Base-by-base conservation (phyloP, 2,329 filamentous ascomycete genomes). In the Colletotrichum lini region DNA sequence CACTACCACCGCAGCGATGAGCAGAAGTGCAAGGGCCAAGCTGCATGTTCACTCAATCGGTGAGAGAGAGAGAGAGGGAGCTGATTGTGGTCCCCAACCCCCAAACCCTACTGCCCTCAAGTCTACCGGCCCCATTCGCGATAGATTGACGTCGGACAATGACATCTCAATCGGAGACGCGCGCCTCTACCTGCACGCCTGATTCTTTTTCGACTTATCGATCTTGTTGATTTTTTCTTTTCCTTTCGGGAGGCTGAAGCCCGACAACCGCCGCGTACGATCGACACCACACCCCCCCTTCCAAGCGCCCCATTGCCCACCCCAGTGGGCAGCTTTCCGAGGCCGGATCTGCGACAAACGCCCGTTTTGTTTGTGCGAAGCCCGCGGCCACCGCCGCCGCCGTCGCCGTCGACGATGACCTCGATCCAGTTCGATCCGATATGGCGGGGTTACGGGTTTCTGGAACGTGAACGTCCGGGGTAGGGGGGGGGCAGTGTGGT, bases 131-230 rank as follows among this genome's bases (percentile, higher is more conserved):
- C 15, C 35, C 12, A 56, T 12, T 21, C 35, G 30, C 67, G 62
- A 70, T 61, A 60, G 61, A 70, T 70, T 52, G 42, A 56, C 38
- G 49, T 60, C 56, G 53, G 40, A 30, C 16, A 30, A 23, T 23
- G 62, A 5, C 8, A 49, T 66, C 15, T 66, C 54, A 70, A 70
- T 70, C 67, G 42, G 54, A 66, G 61, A 70, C 47, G 16, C 23
- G 23, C 50, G 4, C 52, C 12, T 8, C 9, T 2, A 2, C 35
- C 9, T 23, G n/a, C 30, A n/a, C 9, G 52, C 4, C 6, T 8
- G 5, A 15, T 9, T 18, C 35, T 21, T 50, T 44, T 44, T 40
- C 65, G 54, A 40, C 40, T 54, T 40, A 66, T 40, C 30, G 30
- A 30, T 30, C 5, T 30, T 8, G 1, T 30, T 30, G 23, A 2